These are phyloP conservation scores for Microcyclospora pomicola DNA, from an alignment of 2,329 filamentous ascomycete species.

Conservation along the genomic window DNA sequence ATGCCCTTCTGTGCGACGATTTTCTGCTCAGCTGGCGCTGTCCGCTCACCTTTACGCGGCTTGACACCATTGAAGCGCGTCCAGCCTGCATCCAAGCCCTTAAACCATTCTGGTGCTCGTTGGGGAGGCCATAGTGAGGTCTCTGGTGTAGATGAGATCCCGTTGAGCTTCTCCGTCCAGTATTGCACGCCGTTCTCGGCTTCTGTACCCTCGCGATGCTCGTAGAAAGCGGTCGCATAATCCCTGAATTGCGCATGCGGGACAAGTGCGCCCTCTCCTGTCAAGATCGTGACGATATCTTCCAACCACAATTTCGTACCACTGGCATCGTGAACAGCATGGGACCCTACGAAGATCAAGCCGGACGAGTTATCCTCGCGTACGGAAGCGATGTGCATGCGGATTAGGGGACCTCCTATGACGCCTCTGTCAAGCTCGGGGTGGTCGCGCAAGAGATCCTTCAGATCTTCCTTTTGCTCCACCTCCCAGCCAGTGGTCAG, in stretches of 20 bases:
- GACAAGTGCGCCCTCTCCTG: conserved; percentile 12
- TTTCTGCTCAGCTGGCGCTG: conserved; percentile 11
- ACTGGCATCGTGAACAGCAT: conserved; percentile 21
- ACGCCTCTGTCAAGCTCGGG: conserved; percentile 17
- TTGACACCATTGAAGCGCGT: conserved; percentile 14
- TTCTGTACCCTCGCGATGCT: conserved; percentile 17
- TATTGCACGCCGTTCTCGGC: conserved; percentile 17
- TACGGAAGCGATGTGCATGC: conserved; percentile 18
- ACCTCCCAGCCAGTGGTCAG: conserved; percentile 19
- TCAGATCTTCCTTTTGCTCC: conserved; percentile 17
- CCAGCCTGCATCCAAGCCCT: conserved; percentile 19
- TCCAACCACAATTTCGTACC: conserved; percentile 23
- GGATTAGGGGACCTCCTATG: conserved; percentile 16
- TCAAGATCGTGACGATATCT: conserved; percentile 16
- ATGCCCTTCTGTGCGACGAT: conserved; percentile 17
- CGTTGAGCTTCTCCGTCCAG: conserved; percentile 18
- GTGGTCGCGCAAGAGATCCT: conserved; percentile 15
- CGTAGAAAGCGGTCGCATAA: conserved; percentile 19
- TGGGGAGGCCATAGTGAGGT: conserved; percentile 18
- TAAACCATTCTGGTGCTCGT: conserved; percentile 20
- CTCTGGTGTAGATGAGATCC: conserved; percentile 15
- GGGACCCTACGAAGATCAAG: conserved; percentile 17
- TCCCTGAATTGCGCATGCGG: conserved; percentile 19
- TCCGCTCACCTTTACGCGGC: conserved; percentile 15
- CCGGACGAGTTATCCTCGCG: conserved; percentile 16